Percentiles rank a stretch among this genome's conserved stretches.
Evolutionary conservation across 1,139 yeast species (phyloP).

Genomic region (Kazachstania sp.): DNA sequence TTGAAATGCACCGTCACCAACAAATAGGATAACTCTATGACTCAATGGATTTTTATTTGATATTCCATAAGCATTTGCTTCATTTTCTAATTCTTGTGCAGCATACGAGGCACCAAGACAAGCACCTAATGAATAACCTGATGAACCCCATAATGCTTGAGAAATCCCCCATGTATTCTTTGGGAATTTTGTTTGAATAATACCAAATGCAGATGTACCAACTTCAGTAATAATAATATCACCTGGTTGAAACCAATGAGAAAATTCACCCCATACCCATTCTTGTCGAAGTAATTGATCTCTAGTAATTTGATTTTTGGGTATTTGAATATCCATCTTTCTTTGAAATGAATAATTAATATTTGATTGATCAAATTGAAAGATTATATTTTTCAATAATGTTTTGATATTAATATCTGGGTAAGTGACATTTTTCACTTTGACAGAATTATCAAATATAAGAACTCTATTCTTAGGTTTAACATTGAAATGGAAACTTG

Average conservation of each 20-base stretch:
- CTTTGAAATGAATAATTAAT: too few species aligned
- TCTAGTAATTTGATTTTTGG: too few species aligned
- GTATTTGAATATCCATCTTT: too few species aligned
- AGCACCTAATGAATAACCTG: constrained; percentile 82
- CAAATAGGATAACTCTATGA: constrained; percentile 69
- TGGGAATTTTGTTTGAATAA: constrained; percentile 71
- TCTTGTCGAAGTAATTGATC: constrained; percentile 55
- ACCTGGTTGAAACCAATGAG: constrained; percentile 66
- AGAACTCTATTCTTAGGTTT: constrained; percentile 77
- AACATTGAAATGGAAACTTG: constrained; percentile 75
- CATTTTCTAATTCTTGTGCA: constrained; percentile 69
- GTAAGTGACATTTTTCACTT: constrained; percentile 67
- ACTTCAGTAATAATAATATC: constrained; percentile 79
- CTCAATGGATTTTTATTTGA: too few species aligned
- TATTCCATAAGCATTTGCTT: too few species aligned
- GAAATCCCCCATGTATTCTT: constrained; percentile 65
- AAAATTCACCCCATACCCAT: constrained; percentile 72
- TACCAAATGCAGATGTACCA: constrained; percentile 85
- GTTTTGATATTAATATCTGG: constrained; percentile 73
- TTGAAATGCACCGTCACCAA: constrained; percentile 87
- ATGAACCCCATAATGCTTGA: constrained; percentile 86
- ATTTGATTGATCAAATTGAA: constrained; percentile 50
- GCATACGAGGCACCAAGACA: constrained; percentile 79
- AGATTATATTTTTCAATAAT: too few species aligned
- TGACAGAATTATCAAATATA: too few species aligned